Conservation (phyloP, 1,139 yeast genomes). For the Pichia sp. region DNA sequence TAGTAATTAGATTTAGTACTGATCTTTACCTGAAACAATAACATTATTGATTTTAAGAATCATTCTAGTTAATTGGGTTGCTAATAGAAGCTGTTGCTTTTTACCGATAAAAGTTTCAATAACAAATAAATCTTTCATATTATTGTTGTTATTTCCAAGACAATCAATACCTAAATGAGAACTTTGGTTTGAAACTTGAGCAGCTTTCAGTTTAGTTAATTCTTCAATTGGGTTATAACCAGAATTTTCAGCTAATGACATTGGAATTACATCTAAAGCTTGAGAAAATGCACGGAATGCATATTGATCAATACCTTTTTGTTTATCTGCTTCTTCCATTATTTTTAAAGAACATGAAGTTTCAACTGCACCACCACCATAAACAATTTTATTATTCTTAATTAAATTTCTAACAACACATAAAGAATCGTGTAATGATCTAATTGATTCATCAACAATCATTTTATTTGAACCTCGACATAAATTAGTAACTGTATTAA, state of each 20-base stretch:
- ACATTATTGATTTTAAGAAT: conserved; percentile 94
- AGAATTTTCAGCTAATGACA: conserved; percentile 94
- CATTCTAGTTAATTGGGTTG: conserved; percentile 97
- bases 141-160: conserved; percentile 76
- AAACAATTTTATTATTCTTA: conserved; percentile 86
- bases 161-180: conserved; percentile 89
- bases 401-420: conserved; percentile 96
- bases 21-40: conserved; percentile 49
- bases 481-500: conserved; percentile 78
- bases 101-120: conserved; percentile 97
- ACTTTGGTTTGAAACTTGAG: conserved; percentile 69
- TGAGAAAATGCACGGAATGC: conserved; percentile 93
- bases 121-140: conserved; percentile 91
- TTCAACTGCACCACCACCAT: conserved; percentile 99
- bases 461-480: conserved; percentile 94
- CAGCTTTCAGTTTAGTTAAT: conserved; percentile 73
- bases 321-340: conserved; percentile 84
- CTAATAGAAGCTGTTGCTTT: conserved; percentile 89
- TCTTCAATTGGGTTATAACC: conserved; percentile 94
- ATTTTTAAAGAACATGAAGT: conserved; percentile 89
- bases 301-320: conserved; percentile 93
- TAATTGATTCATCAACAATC: conserved; percentile 94
- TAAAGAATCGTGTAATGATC: conserved; percentile 94
- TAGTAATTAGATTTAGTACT: conserved; percentile 24
- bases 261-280: conserved; percentile 88